A percentile compares a stretch with the other conserved stretches of the same genome.
phyloP scores from a whole-genome alignment of 257 asterid species.

The Linderniella brevidens region DNA sequence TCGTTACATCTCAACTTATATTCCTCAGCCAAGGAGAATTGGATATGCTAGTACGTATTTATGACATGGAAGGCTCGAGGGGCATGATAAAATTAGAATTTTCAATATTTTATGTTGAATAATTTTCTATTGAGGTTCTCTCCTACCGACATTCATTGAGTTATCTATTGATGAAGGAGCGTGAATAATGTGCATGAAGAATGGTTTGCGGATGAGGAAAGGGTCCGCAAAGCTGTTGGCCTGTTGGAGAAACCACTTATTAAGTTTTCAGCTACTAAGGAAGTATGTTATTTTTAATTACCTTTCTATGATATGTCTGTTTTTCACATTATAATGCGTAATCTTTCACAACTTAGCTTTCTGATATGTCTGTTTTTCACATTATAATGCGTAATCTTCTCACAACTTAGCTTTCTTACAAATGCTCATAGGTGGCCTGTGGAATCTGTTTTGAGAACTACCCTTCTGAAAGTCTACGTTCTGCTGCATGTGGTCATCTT shows the following conservation, averaged over 20 bases:
- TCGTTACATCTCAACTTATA: no score
- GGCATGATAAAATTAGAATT: no score
- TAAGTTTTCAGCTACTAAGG: slow-evolving; percentile 23
- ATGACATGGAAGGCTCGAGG: no score
- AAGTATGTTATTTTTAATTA: slow-evolving; percentile 27
- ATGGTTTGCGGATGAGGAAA: slow-evolving; percentile 85
- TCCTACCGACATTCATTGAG: no score
- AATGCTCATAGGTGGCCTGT: slow-evolving; percentile 47
- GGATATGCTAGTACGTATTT: no score
- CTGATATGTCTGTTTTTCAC: neutral
- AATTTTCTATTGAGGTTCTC: no score
- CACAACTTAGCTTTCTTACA: slow-evolving; percentile 10
- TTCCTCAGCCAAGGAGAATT: no score
- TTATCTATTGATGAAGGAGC: slow-evolving; percentile 36
- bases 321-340: neutral
- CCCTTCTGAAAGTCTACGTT: slow-evolving; percentile 19
- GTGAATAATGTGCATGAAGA: slow-evolving; percentile 76
- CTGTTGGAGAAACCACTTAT: slow-evolving; percentile 46
- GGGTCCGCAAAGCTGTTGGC: slow-evolving; percentile 68
- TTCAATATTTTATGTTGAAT: no score
- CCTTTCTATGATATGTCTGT: neutral
- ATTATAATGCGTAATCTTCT: neutral
- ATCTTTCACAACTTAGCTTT: neutral
- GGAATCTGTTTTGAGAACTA: slow-evolving; percentile 74
- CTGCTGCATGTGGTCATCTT: slow-evolving; percentile 64